phyloP scores from a whole-genome alignment of 2,329 filamentous ascomycete species.

The Botrytis tulipae region DNA sequence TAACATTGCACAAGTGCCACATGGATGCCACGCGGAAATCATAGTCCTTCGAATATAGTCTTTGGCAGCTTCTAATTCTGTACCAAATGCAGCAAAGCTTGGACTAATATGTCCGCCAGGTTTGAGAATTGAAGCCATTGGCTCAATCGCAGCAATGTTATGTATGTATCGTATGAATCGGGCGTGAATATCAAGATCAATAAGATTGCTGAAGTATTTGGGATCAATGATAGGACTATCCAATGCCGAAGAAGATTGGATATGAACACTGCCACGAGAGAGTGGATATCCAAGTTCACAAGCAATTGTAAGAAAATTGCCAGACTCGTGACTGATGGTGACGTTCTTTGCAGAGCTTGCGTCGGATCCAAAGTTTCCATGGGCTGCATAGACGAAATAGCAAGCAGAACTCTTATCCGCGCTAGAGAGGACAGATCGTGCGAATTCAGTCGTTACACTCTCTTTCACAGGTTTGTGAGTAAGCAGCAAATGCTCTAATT shows the following conservation, averaged over 20 bases:
- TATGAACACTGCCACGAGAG: constrained; percentile 45
- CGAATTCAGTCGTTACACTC: not conserved
- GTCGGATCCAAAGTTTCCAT: not conserved
- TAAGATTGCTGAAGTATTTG: constrained; percentile 43
- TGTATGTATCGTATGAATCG: constrained; percentile 40
- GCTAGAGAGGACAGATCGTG: not conserved
- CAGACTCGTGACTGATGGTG: constrained; percentile 31
- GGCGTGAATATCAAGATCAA: constrained; percentile 44
- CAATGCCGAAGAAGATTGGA: constrained; percentile 38
- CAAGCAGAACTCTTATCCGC: not conserved
- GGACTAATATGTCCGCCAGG: not conserved
- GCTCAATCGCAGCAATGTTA: constrained; percentile 37
- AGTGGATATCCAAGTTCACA: constrained; percentile 41
- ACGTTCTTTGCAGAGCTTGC: not conserved
- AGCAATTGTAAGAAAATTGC: constrained; percentile 55
- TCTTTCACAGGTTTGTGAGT: not conserved
- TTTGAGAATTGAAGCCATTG: constrained; percentile 38
- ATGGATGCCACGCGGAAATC: constrained; percentile 21
- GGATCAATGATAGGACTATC: constrained; percentile 43
- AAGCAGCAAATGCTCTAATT: not conserved
- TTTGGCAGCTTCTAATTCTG: constrained; percentile 6
- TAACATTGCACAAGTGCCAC: constrained; percentile 28
- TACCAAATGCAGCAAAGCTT: not conserved
- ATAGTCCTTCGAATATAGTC: not conserved
- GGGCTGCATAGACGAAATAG: not conserved